Conservation (phyloP, 1,139 yeast genomes). For the Nakaseomyces nivariensis region DNA sequence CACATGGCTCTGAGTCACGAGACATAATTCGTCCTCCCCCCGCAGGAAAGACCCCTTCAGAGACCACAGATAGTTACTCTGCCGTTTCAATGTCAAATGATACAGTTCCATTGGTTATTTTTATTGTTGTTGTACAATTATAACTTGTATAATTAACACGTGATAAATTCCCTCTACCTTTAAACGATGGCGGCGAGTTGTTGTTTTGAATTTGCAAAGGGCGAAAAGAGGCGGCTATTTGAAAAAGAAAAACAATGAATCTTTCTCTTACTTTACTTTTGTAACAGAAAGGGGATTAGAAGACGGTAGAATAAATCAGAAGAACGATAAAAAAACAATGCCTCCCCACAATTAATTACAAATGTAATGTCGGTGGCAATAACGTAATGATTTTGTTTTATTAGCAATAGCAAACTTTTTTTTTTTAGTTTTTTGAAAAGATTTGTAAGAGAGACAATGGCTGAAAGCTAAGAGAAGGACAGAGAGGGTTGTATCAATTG, state of each 20-base stretch:
- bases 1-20: constrained; percentile 26
- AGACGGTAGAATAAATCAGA: background rate
- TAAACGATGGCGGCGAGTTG: background rate
- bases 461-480: background rate
- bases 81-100: constrained; percentile 53
- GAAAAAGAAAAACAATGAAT: background rate
- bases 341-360: background rate
- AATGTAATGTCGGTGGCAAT: background rate
- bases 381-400: background rate
- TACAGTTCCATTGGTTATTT: constrained; percentile 34
- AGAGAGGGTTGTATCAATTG: background rate
- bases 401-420: no score
- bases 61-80: constrained; percentile 44
- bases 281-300: background rate
- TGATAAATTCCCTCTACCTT: background rate
- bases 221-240: background rate
- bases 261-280: background rate
- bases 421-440: no score
- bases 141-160: background rate
- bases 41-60: constrained; percentile 64
- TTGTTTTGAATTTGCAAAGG: background rate
- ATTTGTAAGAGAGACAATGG: background rate
- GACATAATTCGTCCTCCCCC: constrained; percentile 22
- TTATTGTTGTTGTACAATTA: background rate
- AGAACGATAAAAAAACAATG: no score